phyloP scores from a whole-genome alignment of 2,329 filamentous ascomycete genomes.

The Colletotrichum viniferum region DNA sequence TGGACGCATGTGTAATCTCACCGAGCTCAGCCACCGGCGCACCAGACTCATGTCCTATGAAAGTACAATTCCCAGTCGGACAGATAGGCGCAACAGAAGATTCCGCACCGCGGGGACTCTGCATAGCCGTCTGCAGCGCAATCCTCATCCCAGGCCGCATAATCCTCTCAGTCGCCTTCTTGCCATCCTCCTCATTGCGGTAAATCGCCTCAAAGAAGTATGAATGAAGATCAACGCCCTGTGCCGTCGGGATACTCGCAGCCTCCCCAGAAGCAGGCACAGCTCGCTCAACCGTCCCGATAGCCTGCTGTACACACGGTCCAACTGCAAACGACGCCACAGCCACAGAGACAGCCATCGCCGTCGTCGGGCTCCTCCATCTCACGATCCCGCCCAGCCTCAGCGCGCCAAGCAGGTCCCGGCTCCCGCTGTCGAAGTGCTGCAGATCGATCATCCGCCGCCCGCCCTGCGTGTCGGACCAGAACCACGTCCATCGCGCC shows the following conservation, averaged over 20 bases:
- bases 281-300: not conserved
- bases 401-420: not conserved
- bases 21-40: not conserved
- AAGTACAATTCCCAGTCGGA: not conserved
- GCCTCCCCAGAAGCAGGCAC: accelerated
- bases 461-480: not conserved
- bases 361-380: not conserved
- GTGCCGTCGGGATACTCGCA: not conserved
- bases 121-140: not conserved
- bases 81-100: not conserved
- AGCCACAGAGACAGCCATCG: not conserved
- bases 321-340: not conserved
- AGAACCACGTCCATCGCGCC: not conserved
- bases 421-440: not conserved
- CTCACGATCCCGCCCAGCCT: not conserved
- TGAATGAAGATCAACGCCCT: not conserved
- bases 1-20: not conserved
- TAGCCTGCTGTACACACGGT: not conserved
- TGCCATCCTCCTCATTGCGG: not conserved
- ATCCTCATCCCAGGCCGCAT: not conserved
- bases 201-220: not conserved
- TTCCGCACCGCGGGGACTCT: not conserved
- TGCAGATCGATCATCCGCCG: not conserved
- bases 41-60: not conserved
- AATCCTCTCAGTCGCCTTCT: accelerated